Percentiles rank a stretch among this genome's conserved stretches.
Evolutionary conservation across 2,329 filamentous ascomycete species (phyloP).

Genomic region (Coniochaeta sp.): DNA sequence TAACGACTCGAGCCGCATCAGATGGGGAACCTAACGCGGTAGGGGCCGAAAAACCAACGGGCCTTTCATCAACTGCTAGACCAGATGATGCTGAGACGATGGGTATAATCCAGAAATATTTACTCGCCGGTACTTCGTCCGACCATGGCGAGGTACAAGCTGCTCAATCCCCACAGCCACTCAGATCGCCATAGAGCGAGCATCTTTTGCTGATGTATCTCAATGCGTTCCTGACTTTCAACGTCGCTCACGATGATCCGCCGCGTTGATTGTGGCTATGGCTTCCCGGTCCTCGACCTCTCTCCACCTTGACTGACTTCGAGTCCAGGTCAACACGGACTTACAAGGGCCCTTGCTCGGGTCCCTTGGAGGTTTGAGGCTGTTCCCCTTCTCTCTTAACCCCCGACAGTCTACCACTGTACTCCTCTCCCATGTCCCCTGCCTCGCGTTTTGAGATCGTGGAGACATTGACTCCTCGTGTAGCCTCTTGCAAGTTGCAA

Average conservation of each 20-base stretch:
- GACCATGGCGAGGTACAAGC: neutral
- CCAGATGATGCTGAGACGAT: neutral
- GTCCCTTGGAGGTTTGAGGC: neutral
- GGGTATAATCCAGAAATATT: neutral
- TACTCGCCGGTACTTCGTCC: neutral
- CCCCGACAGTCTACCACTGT: constrained; percentile 9
- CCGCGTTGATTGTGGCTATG: neutral
- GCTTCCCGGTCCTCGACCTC: neutral
- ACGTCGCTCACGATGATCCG: neutral
- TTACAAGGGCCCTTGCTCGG: neutral
- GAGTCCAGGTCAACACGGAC: neutral
- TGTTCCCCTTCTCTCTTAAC: neutral
- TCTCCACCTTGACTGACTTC: neutral
- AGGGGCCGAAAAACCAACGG: neutral
- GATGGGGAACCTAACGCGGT: neutral
- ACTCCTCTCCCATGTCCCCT: constrained; percentile 16
- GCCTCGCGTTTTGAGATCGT: constrained; percentile 32
- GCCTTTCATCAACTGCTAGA: neutral
- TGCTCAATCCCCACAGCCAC: neutral
- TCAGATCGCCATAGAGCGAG: neutral
- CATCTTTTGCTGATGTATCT: neutral
- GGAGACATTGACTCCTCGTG: constrained; percentile 18
- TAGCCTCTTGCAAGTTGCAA: constrained; percentile 8
- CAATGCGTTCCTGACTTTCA: neutral
- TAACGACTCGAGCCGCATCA: neutral